These are phyloP conservation scores for Ceratobasidium sp. DNA, from an alignment of 1,284 basidiomycete genomes.

Conservation along the genomic window DNA sequence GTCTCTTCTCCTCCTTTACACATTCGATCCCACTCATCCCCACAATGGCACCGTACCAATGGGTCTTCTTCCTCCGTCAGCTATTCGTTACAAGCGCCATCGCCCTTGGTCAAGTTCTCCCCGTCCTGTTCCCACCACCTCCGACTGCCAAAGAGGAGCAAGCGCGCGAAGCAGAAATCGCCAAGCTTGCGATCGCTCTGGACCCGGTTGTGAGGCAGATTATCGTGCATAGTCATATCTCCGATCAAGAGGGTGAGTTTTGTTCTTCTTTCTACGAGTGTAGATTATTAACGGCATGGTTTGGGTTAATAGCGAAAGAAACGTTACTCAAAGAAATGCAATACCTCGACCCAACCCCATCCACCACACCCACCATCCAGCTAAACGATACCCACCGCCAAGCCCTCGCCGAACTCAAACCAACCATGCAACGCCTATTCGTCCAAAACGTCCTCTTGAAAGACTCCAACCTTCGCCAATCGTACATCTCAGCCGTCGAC, in stretches of 20 bases:
- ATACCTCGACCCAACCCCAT: background rate
- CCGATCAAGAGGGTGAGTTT: slow-evolving; percentile 7
- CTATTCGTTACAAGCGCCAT: slow-evolving; percentile 79
- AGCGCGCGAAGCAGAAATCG: slow-evolving; percentile 23
- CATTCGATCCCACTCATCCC: slow-evolving; percentile 67
- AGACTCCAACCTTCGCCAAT: background rate
- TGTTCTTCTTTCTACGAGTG: background rate
- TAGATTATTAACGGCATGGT: no score
- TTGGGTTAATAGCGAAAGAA: slow-evolving; percentile 3
- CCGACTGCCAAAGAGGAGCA: slow-evolving; percentile 19
- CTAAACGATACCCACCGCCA: slow-evolving; percentile 14
- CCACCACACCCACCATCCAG: background rate
- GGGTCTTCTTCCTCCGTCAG: slow-evolving; percentile 81
- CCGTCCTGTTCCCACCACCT: slow-evolving; percentile 69
- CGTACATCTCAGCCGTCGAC: slow-evolving; percentile 21
- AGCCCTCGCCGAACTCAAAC: background rate
- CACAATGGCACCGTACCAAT: slow-evolving; percentile 73
- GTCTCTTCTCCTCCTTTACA: slow-evolving; percentile 59
- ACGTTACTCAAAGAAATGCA: slow-evolving; percentile 4
- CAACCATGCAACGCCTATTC: slow-evolving; percentile 19
- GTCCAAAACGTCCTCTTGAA: slow-evolving; percentile 24
- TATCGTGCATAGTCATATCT: slow-evolving; percentile 26
- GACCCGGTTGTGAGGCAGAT: slow-evolving; percentile 29
- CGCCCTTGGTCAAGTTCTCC: slow-evolving; percentile 76
- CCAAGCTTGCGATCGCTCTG: slow-evolving; percentile 23